Evolutionary conservation across 768 basidiomycete genomes (phyloP).

Genomic region (Phaeotremella fagi): DNA sequence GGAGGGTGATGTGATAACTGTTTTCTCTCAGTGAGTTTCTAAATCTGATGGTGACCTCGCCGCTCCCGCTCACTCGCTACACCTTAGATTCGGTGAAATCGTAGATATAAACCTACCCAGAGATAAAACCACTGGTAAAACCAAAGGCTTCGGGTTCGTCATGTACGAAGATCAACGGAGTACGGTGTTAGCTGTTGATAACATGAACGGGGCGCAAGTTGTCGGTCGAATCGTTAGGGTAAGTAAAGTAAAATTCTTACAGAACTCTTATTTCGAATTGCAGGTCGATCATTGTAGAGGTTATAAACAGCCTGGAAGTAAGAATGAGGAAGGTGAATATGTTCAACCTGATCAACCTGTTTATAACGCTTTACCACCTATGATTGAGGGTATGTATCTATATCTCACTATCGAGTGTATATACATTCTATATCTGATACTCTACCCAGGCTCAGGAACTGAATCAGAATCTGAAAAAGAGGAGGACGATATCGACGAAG

Average conservation of each 20-base stretch:
- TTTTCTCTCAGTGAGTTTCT: constrained; percentile 91
- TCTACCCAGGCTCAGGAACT: too few species aligned
- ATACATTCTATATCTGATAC: too few species aligned
- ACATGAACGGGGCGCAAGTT: constrained; percentile 90
- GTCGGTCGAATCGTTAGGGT: constrained; percentile 82
- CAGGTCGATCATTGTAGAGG: constrained; percentile 56
- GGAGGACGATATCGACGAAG: constrained; percentile 67
- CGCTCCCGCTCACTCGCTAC: background rate
- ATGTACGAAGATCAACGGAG: constrained; percentile 99
- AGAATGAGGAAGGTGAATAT: constrained; percentile 77
- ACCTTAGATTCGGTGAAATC: constrained; percentile 82
- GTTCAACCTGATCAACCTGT: constrained; percentile 77
- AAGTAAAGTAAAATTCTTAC: constrained; percentile 61
- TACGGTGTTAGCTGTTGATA: constrained; percentile 93
- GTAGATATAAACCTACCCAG: constrained; percentile 92
- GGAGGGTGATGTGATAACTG: constrained; percentile 94
- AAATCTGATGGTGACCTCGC: background rate
- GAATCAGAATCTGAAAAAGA: too few species aligned
- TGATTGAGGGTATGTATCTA: constrained; percentile 57
- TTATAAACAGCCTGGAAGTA: constrained; percentile 79
- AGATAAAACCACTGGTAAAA: constrained; percentile 86
- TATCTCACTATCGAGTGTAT: too few species aligned
- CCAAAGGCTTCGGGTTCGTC: constrained; percentile 87
- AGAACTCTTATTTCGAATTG: background rate
- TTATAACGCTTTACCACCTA: constrained; percentile 75